Evolutionary conservation across 345 rosid species (phyloP), one percentile per base, ranked within the genome.

Genomic region (Ceriops tagal): DNA sequence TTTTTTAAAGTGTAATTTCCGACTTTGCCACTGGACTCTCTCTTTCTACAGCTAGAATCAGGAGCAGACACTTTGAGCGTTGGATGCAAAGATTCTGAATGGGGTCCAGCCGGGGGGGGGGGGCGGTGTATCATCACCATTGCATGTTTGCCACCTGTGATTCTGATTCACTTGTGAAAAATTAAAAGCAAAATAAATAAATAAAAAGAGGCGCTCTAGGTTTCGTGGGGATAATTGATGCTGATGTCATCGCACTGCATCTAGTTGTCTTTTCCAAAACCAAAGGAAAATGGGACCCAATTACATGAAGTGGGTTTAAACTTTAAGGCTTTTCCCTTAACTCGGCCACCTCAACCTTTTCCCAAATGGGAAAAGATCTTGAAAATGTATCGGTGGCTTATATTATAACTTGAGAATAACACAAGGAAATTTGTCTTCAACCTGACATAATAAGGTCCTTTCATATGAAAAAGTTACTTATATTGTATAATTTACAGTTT

Each of bases 131-230:
- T 35, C 5, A 59, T 55, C 35, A 8, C 77, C 62, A 51, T n/a
- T 75, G 79, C 79, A 75, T 79, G 82, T 55, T 10, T 61, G 79
- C 43, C 83, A 79, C 52, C 71, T 57, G 63, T 53, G 47, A 64
- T 56, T 64, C 21, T 53, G 47, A 64, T 56, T 64, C 21, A 26
- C 27, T 6, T 7, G 8, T 1, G 37, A 7, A 34, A 7, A 34
- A 34, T 34, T 7, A 34, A 34, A 34, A 34, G 37, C 8, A 7
- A 34, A 34, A 34, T 64, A 3, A 11, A 3, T 2, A 63, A 67
- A 43, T 3, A 30, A 32, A 47, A 21, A 9, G 49, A 43, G 16
- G 27, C 6, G 2, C 20, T 62, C 28, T 57, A 11, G 53, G 52
- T 32, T 58, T 53, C 39, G 55, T n/a, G 18, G 69, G 32, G 16